Percentiles rank a stretch among this genome's conserved stretches.
phyloP scores from a whole-genome alignment of 164 flowering plant genomes.

The Chloranthus sessilifolius region DNA sequence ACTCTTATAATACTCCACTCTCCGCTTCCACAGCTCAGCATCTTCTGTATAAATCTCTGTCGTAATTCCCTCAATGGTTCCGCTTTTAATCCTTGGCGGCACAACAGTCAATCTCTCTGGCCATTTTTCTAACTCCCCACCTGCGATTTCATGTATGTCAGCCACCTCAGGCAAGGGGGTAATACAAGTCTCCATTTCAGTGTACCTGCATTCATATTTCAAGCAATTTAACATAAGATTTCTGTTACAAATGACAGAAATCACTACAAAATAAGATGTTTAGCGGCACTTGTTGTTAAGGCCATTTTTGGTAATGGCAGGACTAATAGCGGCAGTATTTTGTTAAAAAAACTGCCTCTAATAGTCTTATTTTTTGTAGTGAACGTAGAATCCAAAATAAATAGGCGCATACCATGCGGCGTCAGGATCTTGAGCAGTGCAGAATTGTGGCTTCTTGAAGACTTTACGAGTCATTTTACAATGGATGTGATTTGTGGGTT shows the following conservation, averaged over 20 bases:
- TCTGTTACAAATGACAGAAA: too few species aligned
- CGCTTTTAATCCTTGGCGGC: constrained; percentile 74
- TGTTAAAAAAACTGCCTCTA: too few species aligned
- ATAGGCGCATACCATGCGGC: constrained; percentile 55
- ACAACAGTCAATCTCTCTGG: constrained; percentile 65
- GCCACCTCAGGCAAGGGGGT: constrained; percentile 73
- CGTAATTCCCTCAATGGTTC: constrained; percentile 56
- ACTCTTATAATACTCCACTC: constrained; percentile 60
- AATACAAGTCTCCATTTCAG: constrained; percentile 71
- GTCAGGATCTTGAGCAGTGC: constrained; percentile 60
- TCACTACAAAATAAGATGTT: too few species aligned
- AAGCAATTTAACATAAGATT: too few species aligned
- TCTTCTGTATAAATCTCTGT: constrained; percentile 41
- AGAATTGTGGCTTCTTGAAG: constrained; percentile 58
- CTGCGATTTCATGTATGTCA: constrained; percentile 44
- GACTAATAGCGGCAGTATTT: too few species aligned
- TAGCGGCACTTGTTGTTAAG: too few species aligned
- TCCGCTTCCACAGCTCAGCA: constrained; percentile 60
- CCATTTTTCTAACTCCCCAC: constrained; percentile 69
- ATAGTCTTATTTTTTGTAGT: too few species aligned
- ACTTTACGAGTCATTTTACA: constrained; percentile 54
- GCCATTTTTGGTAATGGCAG: too few species aligned
- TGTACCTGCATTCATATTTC: constrained; percentile 83
- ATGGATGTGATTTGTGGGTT: constrained; percentile 79
- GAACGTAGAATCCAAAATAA: too few species aligned